phyloP scores from a whole-genome alignment of 441 rosid genomes.

The Mallotus repandus region DNA sequence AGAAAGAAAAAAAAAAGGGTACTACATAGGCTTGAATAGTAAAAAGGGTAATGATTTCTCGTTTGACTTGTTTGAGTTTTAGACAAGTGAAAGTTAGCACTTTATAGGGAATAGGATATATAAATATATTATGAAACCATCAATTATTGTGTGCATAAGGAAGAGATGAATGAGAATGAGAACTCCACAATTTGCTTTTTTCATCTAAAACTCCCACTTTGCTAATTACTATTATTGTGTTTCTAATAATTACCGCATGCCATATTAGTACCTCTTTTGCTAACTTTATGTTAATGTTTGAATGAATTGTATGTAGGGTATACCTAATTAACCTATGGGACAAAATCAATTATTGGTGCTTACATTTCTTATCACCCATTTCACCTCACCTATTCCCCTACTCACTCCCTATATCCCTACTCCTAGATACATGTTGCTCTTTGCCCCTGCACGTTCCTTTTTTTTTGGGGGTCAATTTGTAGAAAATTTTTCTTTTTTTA shows the following conservation, averaged over 20 bases:
- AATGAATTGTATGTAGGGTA: neutral
- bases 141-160: constrained; percentile 7
- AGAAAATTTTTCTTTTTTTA: too few relatives aligned
- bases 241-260: constrained; percentile 7
- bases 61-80: constrained; percentile 1
- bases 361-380: neutral
- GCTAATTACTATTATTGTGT: neutral
- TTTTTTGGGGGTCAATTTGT: too few relatives aligned
- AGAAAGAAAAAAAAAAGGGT: neutral
- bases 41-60: neutral
- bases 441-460: too few relatives aligned
- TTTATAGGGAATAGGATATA: constrained; percentile 16
- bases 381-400: neutral
- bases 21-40: neutral
- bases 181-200: neutral
- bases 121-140: neutral
- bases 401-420: neutral
- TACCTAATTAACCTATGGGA: neutral
- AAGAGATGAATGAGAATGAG: neutral
- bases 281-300: neutral
- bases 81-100: constrained; percentile 11
- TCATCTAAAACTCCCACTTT: neutral
- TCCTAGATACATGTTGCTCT: too few relatives aligned
- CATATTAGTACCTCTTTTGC: neutral
- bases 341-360: neutral